These are phyloP conservation scores for Alternaria postmessia DNA, from an alignment of 2,329 filamentous ascomycete species.

Conservation along the genomic window DNA sequence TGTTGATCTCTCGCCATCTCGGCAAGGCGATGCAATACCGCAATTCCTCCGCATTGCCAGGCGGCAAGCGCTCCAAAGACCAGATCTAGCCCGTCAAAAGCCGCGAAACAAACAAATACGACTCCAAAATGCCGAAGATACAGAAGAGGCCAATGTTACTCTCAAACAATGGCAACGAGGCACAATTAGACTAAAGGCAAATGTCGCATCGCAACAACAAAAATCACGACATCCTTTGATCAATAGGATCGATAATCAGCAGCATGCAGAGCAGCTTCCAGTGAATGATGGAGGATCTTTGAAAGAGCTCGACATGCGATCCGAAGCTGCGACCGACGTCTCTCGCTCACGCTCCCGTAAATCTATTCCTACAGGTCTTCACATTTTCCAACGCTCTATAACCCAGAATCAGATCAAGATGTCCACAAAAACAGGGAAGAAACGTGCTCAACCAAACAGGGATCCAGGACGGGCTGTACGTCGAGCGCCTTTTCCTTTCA, in stretches of 20 bases:
- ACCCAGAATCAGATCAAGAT: slow-evolving; percentile 4
- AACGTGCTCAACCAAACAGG: not conserved
- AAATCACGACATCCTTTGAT: slow-evolving; percentile 24
- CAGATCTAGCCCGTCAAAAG: slow-evolving; percentile 60
- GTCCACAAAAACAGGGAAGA: slow-evolving; percentile 6
- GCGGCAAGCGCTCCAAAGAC: slow-evolving; percentile 58
- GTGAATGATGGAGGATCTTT: not conserved
- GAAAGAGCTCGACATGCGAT: slow-evolving; percentile 6
- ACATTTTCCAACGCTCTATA: slow-evolving; percentile 20
- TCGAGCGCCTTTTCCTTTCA: slow-evolving; percentile 25
- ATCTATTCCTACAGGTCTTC: slow-evolving; percentile 14
- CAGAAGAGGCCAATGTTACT: slow-evolving; percentile 60
- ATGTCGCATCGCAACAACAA: slow-evolving; percentile 1
- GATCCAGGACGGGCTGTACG: not conserved
- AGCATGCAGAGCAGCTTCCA: slow-evolving; percentile 9
- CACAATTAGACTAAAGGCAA: slow-evolving; percentile 32
- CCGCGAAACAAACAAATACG: slow-evolving; percentile 62
- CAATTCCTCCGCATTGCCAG: slow-evolving; percentile 65
- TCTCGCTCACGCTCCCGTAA: slow-evolving; percentile 3
- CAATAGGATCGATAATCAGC: slow-evolving; percentile 31
- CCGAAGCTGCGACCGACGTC: not conserved
- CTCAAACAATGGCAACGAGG: slow-evolving; percentile 63
- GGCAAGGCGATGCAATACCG: slow-evolving; percentile 50
- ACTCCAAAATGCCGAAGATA: slow-evolving; percentile 62
- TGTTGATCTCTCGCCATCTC: slow-evolving; percentile 48